phyloP scores from a whole-genome alignment of 129 eudicot species.

The Saposhnikovia divaricata region DNA sequence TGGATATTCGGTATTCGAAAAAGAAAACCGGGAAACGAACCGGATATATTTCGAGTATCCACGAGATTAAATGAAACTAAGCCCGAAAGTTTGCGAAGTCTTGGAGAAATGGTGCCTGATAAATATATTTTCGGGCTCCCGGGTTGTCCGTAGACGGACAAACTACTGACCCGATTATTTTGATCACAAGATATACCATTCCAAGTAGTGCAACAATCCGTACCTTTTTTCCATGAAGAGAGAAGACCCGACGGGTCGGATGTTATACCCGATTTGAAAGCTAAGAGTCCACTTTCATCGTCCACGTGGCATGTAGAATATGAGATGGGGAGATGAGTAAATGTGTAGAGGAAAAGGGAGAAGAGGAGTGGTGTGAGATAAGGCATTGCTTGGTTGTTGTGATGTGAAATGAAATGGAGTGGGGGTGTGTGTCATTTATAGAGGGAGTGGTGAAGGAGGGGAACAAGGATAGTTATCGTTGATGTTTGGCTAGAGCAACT shows the following conservation, averaged over 20 bases:
- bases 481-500: too few species aligned
- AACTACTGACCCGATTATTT: constrained; percentile 27
- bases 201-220: constrained; percentile 54
- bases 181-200: constrained; percentile 27
- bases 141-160: constrained; percentile 24
- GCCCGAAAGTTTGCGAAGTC: constrained; percentile 26
- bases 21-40: constrained; percentile 29
- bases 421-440: background rate
- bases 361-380: background rate
- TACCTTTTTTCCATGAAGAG: constrained; percentile 37
- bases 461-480: too few species aligned
- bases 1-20: constrained; percentile 21
- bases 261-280: constrained; percentile 40
- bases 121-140: constrained; percentile 17
- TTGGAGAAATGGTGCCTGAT: constrained; percentile 39
- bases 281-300: constrained; percentile 35
- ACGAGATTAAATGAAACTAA: constrained; percentile 19
- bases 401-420: background rate
- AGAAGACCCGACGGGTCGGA: constrained; percentile 51
- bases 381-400: background rate
- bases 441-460: too few species aligned
- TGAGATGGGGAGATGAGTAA: background rate
- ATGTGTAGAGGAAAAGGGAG: background rate
- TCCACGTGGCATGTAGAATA: constrained; percentile 38
- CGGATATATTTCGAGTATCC: constrained; percentile 28